Percentiles rank a stretch among this genome's conserved stretches.
These are phyloP conservation scores for Hymenoscyphus linearis DNA, from an alignment of 2,329 filamentous ascomycete genomes.

Conservation along the genomic window DNA sequence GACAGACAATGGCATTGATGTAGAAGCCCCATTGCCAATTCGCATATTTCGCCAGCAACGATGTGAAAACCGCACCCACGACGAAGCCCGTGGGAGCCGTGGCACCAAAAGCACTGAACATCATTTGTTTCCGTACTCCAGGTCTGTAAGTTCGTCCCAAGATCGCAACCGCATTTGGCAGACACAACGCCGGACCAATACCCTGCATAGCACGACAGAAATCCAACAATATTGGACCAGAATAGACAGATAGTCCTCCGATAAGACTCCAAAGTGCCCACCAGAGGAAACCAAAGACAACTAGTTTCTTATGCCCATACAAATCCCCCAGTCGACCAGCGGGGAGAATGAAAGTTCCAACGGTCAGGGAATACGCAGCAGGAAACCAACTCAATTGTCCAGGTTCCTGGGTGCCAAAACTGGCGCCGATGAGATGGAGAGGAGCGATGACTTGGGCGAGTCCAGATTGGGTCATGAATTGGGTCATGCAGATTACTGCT, in stretches of 20 bases:
- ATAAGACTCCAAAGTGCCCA: conserved; percentile 21
- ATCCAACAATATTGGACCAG: conserved; percentile 34
- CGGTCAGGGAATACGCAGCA: conserved; percentile 49
- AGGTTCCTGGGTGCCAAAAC: conserved; percentile 39
- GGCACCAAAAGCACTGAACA: conserved; percentile 41
- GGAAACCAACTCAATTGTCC: conserved; percentile 51
- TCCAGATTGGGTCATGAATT: conserved; percentile 42
- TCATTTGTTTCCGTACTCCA: conserved; percentile 39
- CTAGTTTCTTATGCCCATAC: conserved; percentile 45
- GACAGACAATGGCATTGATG: conserved; percentile 37
- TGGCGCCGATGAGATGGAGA: conserved; percentile 40
- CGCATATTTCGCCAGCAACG: conserved; percentile 34
- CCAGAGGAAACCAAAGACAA: conserved; percentile 41
- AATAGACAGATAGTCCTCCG: conserved; percentile 17
- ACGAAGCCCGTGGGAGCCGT: conserved; percentile 41
- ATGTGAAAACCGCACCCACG: conserved; percentile 38
- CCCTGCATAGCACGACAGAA: conserved; percentile 49
- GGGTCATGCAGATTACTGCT: conserved; percentile 39
- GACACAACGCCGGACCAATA: conserved; percentile 43
- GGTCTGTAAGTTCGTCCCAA: conserved; percentile 43
- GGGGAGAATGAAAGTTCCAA: conserved; percentile 47
- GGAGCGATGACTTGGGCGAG: conserved; percentile 44
- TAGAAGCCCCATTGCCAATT: conserved; percentile 51
- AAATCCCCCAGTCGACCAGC: conserved; percentile 47
- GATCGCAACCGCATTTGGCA: conserved; percentile 48